phyloP scores from a whole-genome alignment of 306 rosid genomes.

The Betula pendula region DNA sequence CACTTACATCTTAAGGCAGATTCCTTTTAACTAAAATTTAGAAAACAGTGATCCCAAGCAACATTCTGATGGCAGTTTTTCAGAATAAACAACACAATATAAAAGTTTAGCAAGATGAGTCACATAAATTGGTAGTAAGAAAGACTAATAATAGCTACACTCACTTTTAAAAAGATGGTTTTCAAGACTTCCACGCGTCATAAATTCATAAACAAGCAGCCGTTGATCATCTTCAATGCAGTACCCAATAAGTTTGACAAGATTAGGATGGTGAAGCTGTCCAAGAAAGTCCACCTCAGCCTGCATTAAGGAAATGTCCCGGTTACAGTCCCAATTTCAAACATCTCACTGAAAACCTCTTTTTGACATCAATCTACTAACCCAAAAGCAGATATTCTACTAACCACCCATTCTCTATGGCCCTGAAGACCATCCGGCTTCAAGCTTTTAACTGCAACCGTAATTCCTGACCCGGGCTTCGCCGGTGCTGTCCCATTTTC shows the following conservation, averaged over 20 bases:
- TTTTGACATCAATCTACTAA: conserved; percentile 57
- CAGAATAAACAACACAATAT: not conserved
- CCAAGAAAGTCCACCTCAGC: conserved; percentile 97
- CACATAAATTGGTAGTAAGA: not conserved
- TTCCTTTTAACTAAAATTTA: not conserved
- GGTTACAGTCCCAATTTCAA: conserved; percentile 38
- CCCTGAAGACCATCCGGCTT: conserved; percentile 98
- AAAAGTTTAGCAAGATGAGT: conserved; percentile 7
- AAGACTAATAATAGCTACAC: conserved; percentile 28
- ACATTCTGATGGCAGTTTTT: not conserved
- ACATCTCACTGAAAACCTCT: conserved; percentile 30
- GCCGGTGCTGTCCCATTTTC: conserved; percentile 97
- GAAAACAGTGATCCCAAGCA: not conserved
- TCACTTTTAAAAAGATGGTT: conserved; percentile 96
- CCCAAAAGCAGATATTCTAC: conserved; percentile 78
- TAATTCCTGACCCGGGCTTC: conserved; percentile 87
- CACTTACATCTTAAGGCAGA: not conserved
- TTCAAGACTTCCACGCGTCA: conserved; percentile 97
- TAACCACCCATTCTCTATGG: conserved; percentile 99
- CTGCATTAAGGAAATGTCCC: conserved; percentile 50
- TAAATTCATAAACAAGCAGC: conserved; percentile 89
- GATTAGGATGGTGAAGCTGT: conserved; percentile 96
- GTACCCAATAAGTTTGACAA: conserved; percentile 90
- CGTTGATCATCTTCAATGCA: conserved; percentile 92
- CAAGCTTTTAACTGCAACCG: conserved; percentile 94